A percentile compares a stretch with the other conserved stretches of the same genome.
These are phyloP conservation scores for Vigna hirtella DNA, from an alignment of 306 rosid genomes.

Conservation along the genomic window DNA sequence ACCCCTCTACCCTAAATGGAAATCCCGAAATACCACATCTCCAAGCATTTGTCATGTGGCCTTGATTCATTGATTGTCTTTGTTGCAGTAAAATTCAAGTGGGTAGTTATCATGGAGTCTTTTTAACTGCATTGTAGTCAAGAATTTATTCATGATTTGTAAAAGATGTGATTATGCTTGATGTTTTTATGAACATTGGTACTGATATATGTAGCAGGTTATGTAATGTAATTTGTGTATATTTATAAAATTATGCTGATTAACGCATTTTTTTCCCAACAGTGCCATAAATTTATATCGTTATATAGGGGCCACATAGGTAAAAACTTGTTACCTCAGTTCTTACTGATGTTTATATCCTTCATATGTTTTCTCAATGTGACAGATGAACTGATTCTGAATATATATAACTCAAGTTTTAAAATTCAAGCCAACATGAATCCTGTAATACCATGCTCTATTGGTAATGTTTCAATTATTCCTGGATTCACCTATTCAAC, in stretches of 20 bases:
- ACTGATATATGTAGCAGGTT: conserved; percentile 19
- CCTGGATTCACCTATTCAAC: conserved; percentile 69
- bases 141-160: conserved; percentile 3
- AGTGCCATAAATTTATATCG: neutral
- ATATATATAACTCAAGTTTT: conserved; percentile 33
- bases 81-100: conserved; percentile 7
- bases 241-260: conserved; percentile 25
- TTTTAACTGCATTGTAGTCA: conserved; percentile 16
- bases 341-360: conserved; percentile 18
- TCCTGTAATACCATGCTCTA: conserved; percentile 69
- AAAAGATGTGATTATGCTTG: conserved; percentile 32
- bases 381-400: conserved; percentile 48
- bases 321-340: conserved; percentile 1
- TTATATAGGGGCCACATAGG: conserved; percentile 8
- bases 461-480: conserved; percentile 70
- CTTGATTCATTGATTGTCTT: conserved; percentile 21
- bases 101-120: conserved; percentile 18
- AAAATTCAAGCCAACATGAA: conserved; percentile 62
- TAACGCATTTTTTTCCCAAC: neutral
- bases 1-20: neutral
- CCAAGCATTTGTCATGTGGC: conserved; percentile 14
- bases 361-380: conserved; percentile 42
- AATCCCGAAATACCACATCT: neutral
- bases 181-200: conserved; percentile 25
- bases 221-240: conserved; percentile 16